phyloP scores from a whole-genome alignment of 805 yeast species.

The Ogataea sp. region DNA sequence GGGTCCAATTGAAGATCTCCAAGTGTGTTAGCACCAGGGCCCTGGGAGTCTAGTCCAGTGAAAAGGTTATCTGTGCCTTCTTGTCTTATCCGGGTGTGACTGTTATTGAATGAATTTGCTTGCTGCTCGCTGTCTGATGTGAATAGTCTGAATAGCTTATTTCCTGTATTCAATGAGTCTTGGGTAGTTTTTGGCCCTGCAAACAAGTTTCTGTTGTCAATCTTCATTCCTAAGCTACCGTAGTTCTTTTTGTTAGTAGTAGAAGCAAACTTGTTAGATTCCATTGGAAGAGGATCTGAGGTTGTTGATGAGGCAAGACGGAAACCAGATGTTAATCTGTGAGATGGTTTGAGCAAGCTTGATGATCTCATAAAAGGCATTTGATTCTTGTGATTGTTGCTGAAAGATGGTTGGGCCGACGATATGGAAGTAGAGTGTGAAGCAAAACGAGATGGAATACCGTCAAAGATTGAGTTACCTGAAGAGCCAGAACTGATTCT shows the following conservation, averaged over 20 bases:
- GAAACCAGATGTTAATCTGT: slow-evolving; percentile 1
- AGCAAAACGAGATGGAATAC: too few species aligned
- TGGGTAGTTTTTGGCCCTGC: slow-evolving; percentile 1
- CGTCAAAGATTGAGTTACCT: too few species aligned
- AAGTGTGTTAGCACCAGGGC: slow-evolving; percentile 6
- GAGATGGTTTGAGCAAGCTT: slow-evolving; percentile 3
- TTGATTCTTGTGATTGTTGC: slow-evolving; percentile 8
- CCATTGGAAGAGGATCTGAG: not conserved
- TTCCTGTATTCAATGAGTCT: slow-evolving; percentile 1
- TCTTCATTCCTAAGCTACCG: not conserved
- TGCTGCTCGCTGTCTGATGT: slow-evolving; percentile 1
- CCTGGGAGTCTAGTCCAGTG: slow-evolving; percentile 3
- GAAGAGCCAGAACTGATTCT: too few species aligned
- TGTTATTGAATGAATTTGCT: too few species aligned
- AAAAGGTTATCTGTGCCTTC: too few species aligned
- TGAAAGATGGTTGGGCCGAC: too few species aligned
- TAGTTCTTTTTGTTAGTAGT: slow-evolving; percentile 1
- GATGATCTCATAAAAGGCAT: slow-evolving; percentile 10
- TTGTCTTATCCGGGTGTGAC: not conserved
- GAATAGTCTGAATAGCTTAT: slow-evolving; percentile 2
- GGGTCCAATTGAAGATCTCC: slow-evolving; percentile 1
- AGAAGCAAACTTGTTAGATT: not conserved
- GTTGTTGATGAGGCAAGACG: slow-evolving; percentile 4
- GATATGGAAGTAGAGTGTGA: slow-evolving; percentile 9
- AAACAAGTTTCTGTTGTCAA: not conserved